Percentiles rank a stretch among this genome's conserved stretches.
These are phyloP conservation scores for Irpex sp. DNA, from an alignment of 1,284 basidiomycete genomes.

Conservation along the genomic window DNA sequence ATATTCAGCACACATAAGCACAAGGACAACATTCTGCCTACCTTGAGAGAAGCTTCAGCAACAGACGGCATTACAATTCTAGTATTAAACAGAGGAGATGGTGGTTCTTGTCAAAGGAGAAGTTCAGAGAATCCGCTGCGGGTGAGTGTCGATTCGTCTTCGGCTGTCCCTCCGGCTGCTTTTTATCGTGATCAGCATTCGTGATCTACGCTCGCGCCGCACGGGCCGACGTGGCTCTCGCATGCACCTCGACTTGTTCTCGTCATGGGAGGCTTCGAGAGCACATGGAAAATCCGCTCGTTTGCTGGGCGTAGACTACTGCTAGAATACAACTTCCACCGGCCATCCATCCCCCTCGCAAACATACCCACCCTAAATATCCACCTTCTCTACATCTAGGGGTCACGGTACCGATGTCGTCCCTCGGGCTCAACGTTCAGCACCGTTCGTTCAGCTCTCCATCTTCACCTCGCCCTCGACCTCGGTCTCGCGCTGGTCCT, in stretches of 20 bases:
- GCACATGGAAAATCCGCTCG: not conserved
- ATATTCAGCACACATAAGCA: not conserved
- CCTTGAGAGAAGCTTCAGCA: slow-evolving; percentile 33
- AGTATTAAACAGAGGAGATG: not conserved
- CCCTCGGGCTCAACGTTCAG: too few species aligned
- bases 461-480: slow-evolving; percentile 50
- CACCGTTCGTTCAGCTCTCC: slow-evolving; percentile 26
- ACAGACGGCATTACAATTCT: slow-evolving; percentile 14
- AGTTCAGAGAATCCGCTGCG: not conserved
- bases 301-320: too few species aligned
- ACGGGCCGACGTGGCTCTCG: not conserved
- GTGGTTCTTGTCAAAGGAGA: not conserved
- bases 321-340: not conserved
- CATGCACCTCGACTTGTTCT: not conserved
- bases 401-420: too few species aligned
- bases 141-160: not conserved
- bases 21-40: slow-evolving; percentile 20
- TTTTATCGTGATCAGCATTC: slow-evolving; percentile 12
- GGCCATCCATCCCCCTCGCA: too few species aligned
- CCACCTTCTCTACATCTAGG: too few species aligned
- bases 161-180: not conserved
- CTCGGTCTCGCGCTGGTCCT: slow-evolving; percentile 13
- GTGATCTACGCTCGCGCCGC: not conserved
- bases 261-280: not conserved
- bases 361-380: not conserved